phyloP scores from a whole-genome alignment of 164 flowering plant genomes.

The Pachysandra terminalis region DNA sequence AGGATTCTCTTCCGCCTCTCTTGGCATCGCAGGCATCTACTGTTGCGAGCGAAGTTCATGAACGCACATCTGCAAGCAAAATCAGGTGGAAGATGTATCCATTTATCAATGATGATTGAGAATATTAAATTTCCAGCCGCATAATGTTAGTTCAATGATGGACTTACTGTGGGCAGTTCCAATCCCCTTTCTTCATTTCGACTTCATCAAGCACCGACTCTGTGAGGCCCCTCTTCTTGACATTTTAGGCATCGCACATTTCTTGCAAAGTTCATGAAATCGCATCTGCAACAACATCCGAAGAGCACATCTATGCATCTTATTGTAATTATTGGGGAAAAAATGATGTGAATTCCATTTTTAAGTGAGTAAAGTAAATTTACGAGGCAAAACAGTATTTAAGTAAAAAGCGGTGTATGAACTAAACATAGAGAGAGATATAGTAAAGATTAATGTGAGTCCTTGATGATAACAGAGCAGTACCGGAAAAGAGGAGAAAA shows the following conservation, averaged over 20 bases:
- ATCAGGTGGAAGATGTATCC: neutral
- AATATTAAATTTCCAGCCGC: neutral
- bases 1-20: slow-evolving; percentile 50
- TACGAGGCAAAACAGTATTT: too few relatives aligned
- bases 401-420: too few relatives aligned
- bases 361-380: too few relatives aligned
- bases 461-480: too few relatives aligned
- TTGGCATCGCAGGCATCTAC: slow-evolving; percentile 58
- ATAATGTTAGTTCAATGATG: neutral
- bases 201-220: slow-evolving; percentile 22
- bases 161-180: slow-evolving; percentile 75
- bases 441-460: too few relatives aligned
- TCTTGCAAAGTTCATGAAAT: slow-evolving; percentile 68
- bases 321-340: too few relatives aligned
- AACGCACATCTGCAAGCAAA: slow-evolving; percentile 53
- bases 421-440: neutral
- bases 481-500: too few relatives aligned
- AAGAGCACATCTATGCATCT: too few relatives aligned
- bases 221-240: slow-evolving; percentile 54
- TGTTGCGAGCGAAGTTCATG: slow-evolving; percentile 85
- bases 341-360: too few relatives aligned
- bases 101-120: neutral
- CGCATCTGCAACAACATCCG: slow-evolving; percentile 58
- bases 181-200: slow-evolving; percentile 84
- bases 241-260: slow-evolving; percentile 60